Base-by-base conservation (phyloP, 495 filamentous ascomycete species). In the Baudoinia panamericana region DNA sequence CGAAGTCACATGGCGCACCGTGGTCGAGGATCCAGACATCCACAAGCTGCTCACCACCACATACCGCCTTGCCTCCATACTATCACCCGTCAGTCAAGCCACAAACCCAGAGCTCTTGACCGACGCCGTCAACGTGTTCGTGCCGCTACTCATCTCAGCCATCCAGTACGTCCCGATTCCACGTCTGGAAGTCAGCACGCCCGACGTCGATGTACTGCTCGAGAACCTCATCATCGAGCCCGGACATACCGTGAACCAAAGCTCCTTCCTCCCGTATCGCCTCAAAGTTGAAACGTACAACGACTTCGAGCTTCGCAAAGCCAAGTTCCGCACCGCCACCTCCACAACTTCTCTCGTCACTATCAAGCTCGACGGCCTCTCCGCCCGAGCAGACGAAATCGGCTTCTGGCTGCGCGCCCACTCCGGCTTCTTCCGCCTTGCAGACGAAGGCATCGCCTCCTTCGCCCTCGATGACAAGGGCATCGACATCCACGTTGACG, bases 191-290 rank as follows among this genome's bases (percentile, higher is more conserved):
- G 62, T 94, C 5, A 78, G 82, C 1, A 78, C 81, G 3, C 88
- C 84, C 1, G 74, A 81, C 36, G 63, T 93, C 46, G 85, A 93
- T 49, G 71, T 96, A 9, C 64, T 96, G 0, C 62, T 96, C 6
- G 88, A 94, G 51, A 94, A 90, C 41, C 65, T 96, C 27, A 79
- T 96, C 36, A 65, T 96, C 25, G 86, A 96, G 48, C 88, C 88
- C 0, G 88, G 88, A 16, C 67, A 64, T 23, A 90, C 84, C 2
- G 69, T 93, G 48, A 90, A 93, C 55, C 70, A 75, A 46, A 78
- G 80, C 2, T 93, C 85, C 0, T 94, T 96, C 70, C 72, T 94
- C 11, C 88, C 88, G 0, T 87, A 83, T 59, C 73, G 76, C 27
- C 68, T 94, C 39, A 75, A 79, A 27, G 62, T 93, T 26, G 75